Percentiles rank a stretch among this genome's conserved stretches.
Conservation (phyloP, 2,329 filamentous ascomycete species). For the Cucurbitaria berberidis region DNA sequence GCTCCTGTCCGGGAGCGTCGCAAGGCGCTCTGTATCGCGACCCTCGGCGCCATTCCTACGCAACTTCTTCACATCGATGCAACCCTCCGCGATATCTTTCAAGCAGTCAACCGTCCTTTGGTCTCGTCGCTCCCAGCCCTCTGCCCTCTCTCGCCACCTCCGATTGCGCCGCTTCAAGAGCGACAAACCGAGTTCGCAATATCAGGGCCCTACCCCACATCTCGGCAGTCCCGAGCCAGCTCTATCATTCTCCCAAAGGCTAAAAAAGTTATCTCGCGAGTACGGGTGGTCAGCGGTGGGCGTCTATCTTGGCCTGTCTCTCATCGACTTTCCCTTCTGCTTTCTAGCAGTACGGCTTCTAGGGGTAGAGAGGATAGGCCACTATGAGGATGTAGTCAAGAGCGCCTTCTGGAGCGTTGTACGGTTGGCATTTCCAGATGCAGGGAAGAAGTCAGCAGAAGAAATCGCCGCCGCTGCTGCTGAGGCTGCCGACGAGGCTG, state of each 20-base stretch:
- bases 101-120: slow-evolving; percentile 21
- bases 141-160: slow-evolving; percentile 33
- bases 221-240: slow-evolving; percentile 50
- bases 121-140: slow-evolving; percentile 28
- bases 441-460: slow-evolving; percentile 58
- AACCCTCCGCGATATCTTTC: slow-evolving; percentile 13
- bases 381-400: slow-evolving; percentile 71
- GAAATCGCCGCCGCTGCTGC: slow-evolving; percentile 53
- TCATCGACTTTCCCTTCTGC: slow-evolving; percentile 92
- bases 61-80: slow-evolving; percentile 38
- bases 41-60: slow-evolving; percentile 25
- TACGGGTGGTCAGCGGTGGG: slow-evolving; percentile 94
- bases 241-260: slow-evolving; percentile 68
- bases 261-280: slow-evolving; percentile 85
- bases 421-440: slow-evolving; percentile 63
- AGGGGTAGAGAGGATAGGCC: slow-evolving; percentile 85
- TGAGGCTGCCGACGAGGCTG: slow-evolving; percentile 63
- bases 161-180: slow-evolving; percentile 49
- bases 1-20: slow-evolving; percentile 26
- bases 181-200: slow-evolving; percentile 33
- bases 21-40: slow-evolving; percentile 16
- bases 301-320: slow-evolving; percentile 84
- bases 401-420: slow-evolving; percentile 65
- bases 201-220: slow-evolving; percentile 48
- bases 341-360: slow-evolving; percentile 84